Base-by-base conservation (phyloP, 306 rosid species). In the Phaseolus lunatus region DNA sequence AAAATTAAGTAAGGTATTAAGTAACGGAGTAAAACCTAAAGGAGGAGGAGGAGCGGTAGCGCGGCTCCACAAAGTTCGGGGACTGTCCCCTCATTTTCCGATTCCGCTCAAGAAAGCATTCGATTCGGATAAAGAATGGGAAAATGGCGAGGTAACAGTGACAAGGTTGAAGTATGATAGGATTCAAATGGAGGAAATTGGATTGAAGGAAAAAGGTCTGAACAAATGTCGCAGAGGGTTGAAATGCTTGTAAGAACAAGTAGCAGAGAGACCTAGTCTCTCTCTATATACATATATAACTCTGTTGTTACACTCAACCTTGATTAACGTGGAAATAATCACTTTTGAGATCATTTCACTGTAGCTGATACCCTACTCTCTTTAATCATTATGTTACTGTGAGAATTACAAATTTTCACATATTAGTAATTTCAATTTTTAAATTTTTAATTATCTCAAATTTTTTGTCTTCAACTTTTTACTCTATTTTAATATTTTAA, bases 21-120 rank as follows among this genome's bases (percentile, higher is more conserved):
- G 26, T 23, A 8, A 23, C 48, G 70, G 62, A 11, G 29, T 71
- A 80, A 44, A 19, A 92, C 98, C 72, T 88, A 19, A 77, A 33
- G 6, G 91, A 86, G 82, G 91, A 73, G 12, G 93, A 88, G 49
- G 84, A 82, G 22, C 97, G 98, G 80, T 76, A 85, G 6, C 97
- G 87, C 15, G 91, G 97, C 88, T 95, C 98, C 9, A 86, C 74
- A 72, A 78, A 65, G 79, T 75, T 86, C 0, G 87, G 88, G 44
- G 92, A 82, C 23, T 86, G 76, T 70, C 80, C 89, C 86, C 97
- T 92, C 97, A 95, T 94, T 52, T 79, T 69, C 56, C 56, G 72
- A 79, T 78, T 80, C 72, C 66, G 84, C 62, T 47, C 76, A 72
- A 81, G 72, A 33, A 44, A 73, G 58, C 80, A 61, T 87, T 73